Percentiles rank a stretch among this genome's conserved stretches.
Conservation (phyloP, 441 rosid species). For the Sinapis alba region DNA sequence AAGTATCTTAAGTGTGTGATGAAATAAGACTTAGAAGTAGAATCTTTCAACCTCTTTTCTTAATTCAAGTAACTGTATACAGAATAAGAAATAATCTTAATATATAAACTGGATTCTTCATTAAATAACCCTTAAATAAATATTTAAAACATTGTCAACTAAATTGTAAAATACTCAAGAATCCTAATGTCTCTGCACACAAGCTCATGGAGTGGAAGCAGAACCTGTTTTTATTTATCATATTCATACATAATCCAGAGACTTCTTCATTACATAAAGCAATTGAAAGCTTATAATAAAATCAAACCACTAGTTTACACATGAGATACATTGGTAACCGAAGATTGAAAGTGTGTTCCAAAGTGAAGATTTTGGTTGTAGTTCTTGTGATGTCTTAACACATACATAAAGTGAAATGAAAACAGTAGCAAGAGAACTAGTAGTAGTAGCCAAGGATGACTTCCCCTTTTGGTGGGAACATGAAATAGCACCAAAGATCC, state of each 20-base stretch:
- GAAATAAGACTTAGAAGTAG: not conserved
- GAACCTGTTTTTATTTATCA: not conserved
- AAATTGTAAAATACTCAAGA: slow-evolving; percentile 32
- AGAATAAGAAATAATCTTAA: not conserved
- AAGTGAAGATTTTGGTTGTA: slow-evolving; percentile 20
- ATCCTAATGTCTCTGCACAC: slow-evolving; percentile 37
- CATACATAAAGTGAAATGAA: slow-evolving; percentile 21
- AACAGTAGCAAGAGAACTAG: slow-evolving; percentile 30
- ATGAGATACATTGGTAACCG: not conserved
- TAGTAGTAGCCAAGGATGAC: slow-evolving; percentile 87
- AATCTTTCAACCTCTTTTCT: slow-evolving; percentile 27
- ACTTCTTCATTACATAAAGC: not conserved
- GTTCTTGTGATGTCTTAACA: slow-evolving; percentile 24
- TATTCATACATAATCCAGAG: not conserved
- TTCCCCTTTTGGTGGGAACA: slow-evolving; percentile 58
- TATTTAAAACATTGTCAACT: slow-evolving; percentile 24
- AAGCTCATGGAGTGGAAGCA: no score
- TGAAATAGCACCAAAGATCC: slow-evolving; percentile 39
- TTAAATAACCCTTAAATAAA: not conserved
- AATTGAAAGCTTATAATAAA: not conserved
- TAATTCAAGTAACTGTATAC: not conserved
- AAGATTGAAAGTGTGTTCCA: slow-evolving; percentile 10
- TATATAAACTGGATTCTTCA: slow-evolving; percentile 7
- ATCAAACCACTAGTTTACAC: slow-evolving; percentile 16
- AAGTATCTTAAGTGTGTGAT: slow-evolving; percentile 1